phyloP scores from a whole-genome alignment of 2,329 filamentous ascomycete species.

The Beauveria pseudobassiana region DNA sequence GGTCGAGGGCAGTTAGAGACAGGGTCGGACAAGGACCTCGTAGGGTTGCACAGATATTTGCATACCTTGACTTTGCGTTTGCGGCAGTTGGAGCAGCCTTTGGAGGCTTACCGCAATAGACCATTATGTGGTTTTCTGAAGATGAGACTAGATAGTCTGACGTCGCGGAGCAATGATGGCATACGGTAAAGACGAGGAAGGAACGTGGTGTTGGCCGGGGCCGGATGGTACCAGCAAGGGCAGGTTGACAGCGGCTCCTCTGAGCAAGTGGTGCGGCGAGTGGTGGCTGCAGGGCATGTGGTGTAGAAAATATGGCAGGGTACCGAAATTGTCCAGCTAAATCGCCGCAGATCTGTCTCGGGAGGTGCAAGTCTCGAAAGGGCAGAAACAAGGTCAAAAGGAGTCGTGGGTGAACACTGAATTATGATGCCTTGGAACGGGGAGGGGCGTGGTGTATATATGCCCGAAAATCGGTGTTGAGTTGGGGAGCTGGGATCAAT shows the following conservation, averaged over 20 bases:
- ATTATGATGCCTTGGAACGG: background rate
- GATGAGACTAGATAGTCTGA: background rate
- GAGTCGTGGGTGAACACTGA: background rate
- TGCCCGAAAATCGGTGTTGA: background rate
- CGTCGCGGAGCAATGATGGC: background rate
- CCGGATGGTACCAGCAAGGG: background rate
- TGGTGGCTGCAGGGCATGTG: background rate
- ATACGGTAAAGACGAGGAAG: background rate
- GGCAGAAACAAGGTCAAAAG: background rate
- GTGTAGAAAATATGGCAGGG: background rate
- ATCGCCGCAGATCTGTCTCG: background rate
- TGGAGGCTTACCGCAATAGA: conserved; percentile 51
- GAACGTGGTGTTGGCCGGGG: background rate
- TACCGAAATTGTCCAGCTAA: background rate
- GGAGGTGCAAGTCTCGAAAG: background rate
- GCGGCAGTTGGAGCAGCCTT: conserved; percentile 48
- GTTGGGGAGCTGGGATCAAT: background rate
- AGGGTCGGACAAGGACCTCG: background rate
- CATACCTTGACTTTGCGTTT: conserved; percentile 49
- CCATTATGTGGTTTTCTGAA: conserved; percentile 30
- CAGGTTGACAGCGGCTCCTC: background rate
- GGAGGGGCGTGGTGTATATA: background rate
- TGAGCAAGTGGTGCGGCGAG: background rate
- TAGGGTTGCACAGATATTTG: conserved; percentile 14
- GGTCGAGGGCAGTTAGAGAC: conserved; percentile 6